Evolutionary conservation across 176 grass and related monocot species (phyloP), one percentile per base, ranked within the genome.

Genomic region (Otatea glauca): DNA sequence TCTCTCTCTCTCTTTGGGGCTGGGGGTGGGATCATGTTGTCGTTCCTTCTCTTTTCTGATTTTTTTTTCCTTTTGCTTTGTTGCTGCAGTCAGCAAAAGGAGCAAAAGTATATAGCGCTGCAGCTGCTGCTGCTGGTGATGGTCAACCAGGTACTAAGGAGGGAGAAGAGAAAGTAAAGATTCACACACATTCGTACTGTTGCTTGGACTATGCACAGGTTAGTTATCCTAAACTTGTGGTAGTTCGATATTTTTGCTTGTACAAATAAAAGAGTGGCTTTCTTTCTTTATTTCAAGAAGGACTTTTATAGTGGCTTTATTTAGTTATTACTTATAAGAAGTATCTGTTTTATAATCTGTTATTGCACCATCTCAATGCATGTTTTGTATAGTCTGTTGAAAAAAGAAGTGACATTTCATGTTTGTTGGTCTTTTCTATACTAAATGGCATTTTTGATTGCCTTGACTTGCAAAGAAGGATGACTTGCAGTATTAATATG

Each of bases 131-230:
- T 71, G 71, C 91, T 5, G 81, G 69, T 74, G 88, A 94, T 85
- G 66, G 83, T 64, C 93, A 86, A 79, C 20, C 76, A 82, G 73
- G 13, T 41, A 42, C 68, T 48, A 98, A 95, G 81, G 91, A 96
- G 84, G 96, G 96, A 77, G 96, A 99, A 74, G 91, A 96, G 70
- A 99, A 99, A 92, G 77, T 89, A 66, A 99, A 96, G 77, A 54
- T 96, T 61, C 93, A 99, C 81, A 99, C 93, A 72, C 48, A 50
- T 16, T 50, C 50, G 1, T 53, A 53, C 5, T 53, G 50, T 53
- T 53, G 50, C 50, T 53, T 53, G 50, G 50, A 53, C 50, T 53
- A 53, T 53, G 50, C 50, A 53, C 50, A 53, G 50, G 16, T 53
- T 17, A 51, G 49, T 51, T 18, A 62, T 70, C 32, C 2, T 23